Percentiles rank a stretch among this genome's conserved stretches.
Conservation (phyloP, 495 filamentous ascomycete species). For the Aspergillus sclerotioniger region DNA sequence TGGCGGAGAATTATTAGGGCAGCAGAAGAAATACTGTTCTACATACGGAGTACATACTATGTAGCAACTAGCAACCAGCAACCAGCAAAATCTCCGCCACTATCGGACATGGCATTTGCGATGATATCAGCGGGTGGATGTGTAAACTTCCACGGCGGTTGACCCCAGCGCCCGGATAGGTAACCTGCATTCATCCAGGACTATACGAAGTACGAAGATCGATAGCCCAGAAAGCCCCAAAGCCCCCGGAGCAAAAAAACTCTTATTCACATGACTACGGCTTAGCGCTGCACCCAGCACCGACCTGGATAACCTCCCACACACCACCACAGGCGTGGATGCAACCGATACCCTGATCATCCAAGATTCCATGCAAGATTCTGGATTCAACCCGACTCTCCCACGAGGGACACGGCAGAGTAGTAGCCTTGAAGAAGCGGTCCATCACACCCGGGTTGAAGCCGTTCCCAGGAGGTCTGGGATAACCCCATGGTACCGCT, state of each 20-base stretch:
- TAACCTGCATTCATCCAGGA: neutral
- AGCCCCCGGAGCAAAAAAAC: neutral
- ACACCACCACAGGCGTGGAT: neutral
- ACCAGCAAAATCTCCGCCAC: too few species aligned
- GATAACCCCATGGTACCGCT: constrained; percentile 2
- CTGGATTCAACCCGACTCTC: neutral
- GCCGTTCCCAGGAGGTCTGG: neutral
- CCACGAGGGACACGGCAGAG: neutral
- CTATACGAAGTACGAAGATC: neutral
- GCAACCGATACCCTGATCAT: neutral
- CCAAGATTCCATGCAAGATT: constrained; percentile 1
- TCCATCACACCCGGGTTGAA: neutral
- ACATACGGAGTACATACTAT: too few species aligned
- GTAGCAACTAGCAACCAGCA: too few species aligned
- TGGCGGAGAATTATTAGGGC: neutral
- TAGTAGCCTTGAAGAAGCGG: neutral
- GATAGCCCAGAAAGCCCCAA: neutral
- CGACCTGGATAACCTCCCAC: neutral
- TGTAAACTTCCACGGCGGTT: too few species aligned
- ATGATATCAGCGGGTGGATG: too few species aligned
- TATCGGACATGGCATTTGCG: too few species aligned
- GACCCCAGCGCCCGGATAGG: too few species aligned
- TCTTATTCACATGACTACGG: constrained; percentile 1
- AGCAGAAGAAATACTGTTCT: neutral
- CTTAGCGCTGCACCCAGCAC: neutral